Evolutionary conservation across 2,329 filamentous ascomycete species (phyloP).

Genomic region (Exophiala viscosa): DNA sequence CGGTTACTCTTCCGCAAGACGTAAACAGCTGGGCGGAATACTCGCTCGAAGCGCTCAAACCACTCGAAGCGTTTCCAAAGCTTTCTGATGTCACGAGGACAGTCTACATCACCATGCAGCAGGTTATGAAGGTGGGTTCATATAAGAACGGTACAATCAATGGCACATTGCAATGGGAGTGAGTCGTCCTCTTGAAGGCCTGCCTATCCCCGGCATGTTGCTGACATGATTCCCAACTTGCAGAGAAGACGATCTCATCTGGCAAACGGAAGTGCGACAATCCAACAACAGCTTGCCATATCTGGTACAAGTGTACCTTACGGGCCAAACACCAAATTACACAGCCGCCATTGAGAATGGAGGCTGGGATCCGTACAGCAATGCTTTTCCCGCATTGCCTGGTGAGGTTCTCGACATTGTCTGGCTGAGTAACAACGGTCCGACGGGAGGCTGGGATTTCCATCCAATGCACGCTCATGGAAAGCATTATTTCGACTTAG

Average conservation of each 20-base stretch:
- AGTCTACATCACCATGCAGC: conserved; percentile 44
- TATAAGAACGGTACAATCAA: conserved; percentile 22
- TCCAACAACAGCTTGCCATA: conserved; percentile 36
- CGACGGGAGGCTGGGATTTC: conserved; percentile 33
- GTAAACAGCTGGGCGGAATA: conserved; percentile 27
- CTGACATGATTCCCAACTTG: conserved; percentile 1
- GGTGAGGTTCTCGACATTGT: conserved; percentile 48
- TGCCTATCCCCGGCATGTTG: not conserved
- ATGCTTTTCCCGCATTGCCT: conserved; percentile 37
- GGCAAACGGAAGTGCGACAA: conserved; percentile 39
- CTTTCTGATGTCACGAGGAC: conserved; percentile 48
- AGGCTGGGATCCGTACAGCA: conserved; percentile 41
- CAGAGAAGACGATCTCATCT: conserved; percentile 43
- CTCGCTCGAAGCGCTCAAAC: conserved; percentile 23
- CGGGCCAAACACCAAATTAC: conserved; percentile 40
- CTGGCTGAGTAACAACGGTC: conserved; percentile 37
- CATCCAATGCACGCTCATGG: conserved; percentile 50
- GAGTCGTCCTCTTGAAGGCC: not conserved
- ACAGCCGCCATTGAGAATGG: conserved; percentile 38
- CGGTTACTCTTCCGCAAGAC: conserved; percentile 26
- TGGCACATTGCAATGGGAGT: conserved; percentile 29
- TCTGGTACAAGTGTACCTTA: conserved; percentile 45
- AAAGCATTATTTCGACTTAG: conserved; percentile 45
- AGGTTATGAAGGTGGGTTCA: conserved; percentile 24
- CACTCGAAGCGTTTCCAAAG: conserved; percentile 24